Percentiles rank a stretch among this genome's conserved stretches.
Evolutionary conservation across 192 early-diverging fungal species (phyloP).

Genomic region (Rhizophagus sp.): DNA sequence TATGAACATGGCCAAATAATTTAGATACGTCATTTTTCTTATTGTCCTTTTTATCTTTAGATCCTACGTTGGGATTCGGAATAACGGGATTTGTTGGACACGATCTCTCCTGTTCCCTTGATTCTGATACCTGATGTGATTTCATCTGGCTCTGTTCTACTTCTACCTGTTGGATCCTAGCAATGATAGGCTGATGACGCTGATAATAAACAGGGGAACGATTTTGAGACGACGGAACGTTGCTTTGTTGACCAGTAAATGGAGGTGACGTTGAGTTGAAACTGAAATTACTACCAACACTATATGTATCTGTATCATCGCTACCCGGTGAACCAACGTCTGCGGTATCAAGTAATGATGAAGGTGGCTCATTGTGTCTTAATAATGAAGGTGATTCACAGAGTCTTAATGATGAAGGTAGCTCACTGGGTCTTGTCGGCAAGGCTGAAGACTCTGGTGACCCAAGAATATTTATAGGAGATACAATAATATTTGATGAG

Average conservation of each 20-base stretch:
- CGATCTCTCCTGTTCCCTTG: not conserved
- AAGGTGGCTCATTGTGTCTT: not conserved
- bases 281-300: constrained; percentile 7
- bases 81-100: not conserved
- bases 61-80: not conserved
- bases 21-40: not conserved
- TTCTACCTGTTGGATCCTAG: not conserved
- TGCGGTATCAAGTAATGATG: no score
- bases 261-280: not conserved
- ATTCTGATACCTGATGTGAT: not conserved
- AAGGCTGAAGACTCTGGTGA: not conserved
- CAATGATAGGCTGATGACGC: not conserved
- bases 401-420: no score
- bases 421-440: not conserved
- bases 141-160: not conserved
- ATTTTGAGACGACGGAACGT: not conserved
- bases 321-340: not conserved
- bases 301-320: not conserved
- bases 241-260: not conserved
- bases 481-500: no score
- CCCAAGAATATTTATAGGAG: not conserved
- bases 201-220: not conserved
- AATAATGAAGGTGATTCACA: not conserved
- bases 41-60: not conserved
- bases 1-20: constrained; percentile 42